Base-by-base conservation (phyloP, 768 basidiomycete genomes). In the Favolaschia claudopus region DNA sequence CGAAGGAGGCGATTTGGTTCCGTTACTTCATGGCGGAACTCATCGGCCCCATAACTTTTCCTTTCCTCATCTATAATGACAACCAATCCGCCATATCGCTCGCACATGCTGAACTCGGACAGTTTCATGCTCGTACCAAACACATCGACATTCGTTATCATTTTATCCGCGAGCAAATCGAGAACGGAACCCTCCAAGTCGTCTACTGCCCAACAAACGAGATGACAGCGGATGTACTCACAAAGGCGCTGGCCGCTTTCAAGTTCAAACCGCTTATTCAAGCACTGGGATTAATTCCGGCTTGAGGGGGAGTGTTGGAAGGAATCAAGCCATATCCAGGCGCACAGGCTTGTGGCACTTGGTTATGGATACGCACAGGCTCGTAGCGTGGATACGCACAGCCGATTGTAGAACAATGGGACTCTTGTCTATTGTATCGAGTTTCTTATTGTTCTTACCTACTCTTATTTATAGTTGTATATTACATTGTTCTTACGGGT, bases 1-100 rank as follows among this genome's bases (percentile, higher is more conserved):
- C 55, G 1, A 57, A 57, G 43, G 72, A 78, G 44, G 53, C 57
- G 15, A 58, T 72, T 17, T 74, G 71, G 71, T 54, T 70, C 17
- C 56, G 64, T 4, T 40, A 45, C 7, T 50, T 72, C 15, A 38
- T 74, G 1, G 15, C 17, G 3, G 65, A 73, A 56, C 42, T 74
- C 20, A 46, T 28, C n/a, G 52, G 15, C 19, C 44, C 19, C 17
- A 49, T 38, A 38, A 37, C 24, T n/a, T 34, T n/a, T 55, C 73
- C 58, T 58, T 7, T 42, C 46, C 46, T n/a, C 52, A 48, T 57
- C 12, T 57, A 49, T 25, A 49, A 39, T 24, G 55, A 57, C 22
- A 57, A 57, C 22, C 55, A 57, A 45, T 57, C 55, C 1, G 55
- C 55, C 0, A 48, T 57, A 8, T 8, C 55, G 5, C 47, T 57